phyloP scores from a whole-genome alignment of 306 rosid species.

The Pterocarpus santalinus region DNA sequence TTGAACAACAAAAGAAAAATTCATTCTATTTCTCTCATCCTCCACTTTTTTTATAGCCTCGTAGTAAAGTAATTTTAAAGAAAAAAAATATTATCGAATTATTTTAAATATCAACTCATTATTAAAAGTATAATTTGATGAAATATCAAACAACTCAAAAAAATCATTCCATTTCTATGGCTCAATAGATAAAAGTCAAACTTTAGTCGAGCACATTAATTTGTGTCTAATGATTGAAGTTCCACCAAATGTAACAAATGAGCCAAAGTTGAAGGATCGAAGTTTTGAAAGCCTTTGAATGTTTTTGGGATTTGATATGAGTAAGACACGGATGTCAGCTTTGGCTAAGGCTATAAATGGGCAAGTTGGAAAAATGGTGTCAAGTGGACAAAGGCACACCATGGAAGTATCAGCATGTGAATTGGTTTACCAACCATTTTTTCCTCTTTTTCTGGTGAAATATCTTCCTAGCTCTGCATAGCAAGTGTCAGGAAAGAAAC shows the following conservation, averaged over 20 bases:
- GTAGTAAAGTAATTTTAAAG: too few species aligned
- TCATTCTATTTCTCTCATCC: too few species aligned
- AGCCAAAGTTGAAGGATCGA: constrained; percentile 33
- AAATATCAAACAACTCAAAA: too few species aligned
- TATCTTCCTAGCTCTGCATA: neutral
- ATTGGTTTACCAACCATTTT: constrained; percentile 35
- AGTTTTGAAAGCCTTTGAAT: constrained; percentile 47
- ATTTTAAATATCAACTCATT: too few species aligned
- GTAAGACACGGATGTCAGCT: constrained; percentile 42
- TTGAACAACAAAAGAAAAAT: too few species aligned
- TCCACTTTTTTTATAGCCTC: too few species aligned
- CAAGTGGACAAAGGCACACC: constrained; percentile 53
- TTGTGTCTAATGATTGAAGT: constrained; percentile 33
- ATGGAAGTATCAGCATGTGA: constrained; percentile 48
- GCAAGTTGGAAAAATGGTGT: constrained; percentile 48
- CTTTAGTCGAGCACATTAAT: too few species aligned
- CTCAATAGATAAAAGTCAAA: too few species aligned
- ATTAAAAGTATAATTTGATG: too few species aligned
- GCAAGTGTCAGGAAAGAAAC: too few species aligned
- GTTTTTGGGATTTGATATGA: constrained; percentile 47
- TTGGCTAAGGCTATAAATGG: constrained; percentile 45
- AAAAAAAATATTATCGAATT: too few species aligned
- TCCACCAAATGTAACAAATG: constrained; percentile 36
- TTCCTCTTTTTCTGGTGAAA: neutral
- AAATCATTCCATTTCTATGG: too few species aligned